Evolutionary conservation across 805 yeast genomes (phyloP).

Genomic region (Trichomonascus vanleenenianus): DNA sequence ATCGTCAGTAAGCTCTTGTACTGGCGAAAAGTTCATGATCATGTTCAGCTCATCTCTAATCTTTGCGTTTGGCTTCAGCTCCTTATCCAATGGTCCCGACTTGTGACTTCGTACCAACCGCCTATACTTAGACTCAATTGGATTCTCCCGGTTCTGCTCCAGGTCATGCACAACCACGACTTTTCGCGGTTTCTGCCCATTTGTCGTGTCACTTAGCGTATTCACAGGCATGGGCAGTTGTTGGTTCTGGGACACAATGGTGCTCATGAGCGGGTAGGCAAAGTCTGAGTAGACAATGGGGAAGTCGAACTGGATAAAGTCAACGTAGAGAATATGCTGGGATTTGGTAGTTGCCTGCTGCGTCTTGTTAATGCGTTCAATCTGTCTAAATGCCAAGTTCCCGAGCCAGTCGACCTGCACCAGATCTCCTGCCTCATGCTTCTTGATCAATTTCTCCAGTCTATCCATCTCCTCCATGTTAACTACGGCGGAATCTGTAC

Average conservation of each 20-base stretch:
- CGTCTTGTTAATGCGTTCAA: slow-evolving; percentile 34
- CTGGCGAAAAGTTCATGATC: slow-evolving; percentile 74
- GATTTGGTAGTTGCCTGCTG: slow-evolving; percentile 6
- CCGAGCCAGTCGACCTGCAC: slow-evolving; percentile 67
- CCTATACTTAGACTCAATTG: slow-evolving; percentile 82
- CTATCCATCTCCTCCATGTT: slow-evolving; percentile 34
- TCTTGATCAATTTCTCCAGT: slow-evolving; percentile 47
- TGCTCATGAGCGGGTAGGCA: slow-evolving; percentile 28
- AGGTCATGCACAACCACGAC: slow-evolving; percentile 51
- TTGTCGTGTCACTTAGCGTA: slow-evolving; percentile 15
- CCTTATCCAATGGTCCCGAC: slow-evolving; percentile 68
- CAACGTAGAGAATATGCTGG: slow-evolving; percentile 40
- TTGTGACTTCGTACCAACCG: slow-evolving; percentile 78
- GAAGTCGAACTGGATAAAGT: slow-evolving; percentile 57
- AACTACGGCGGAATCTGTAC: slow-evolving; percentile 22
- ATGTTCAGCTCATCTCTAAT: slow-evolving; percentile 63
- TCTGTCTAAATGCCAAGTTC: slow-evolving; percentile 47
- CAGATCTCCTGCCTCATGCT: slow-evolving; percentile 62
- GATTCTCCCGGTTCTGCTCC: slow-evolving; percentile 61
- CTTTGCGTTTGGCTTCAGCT: slow-evolving; percentile 80
- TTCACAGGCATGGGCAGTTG: slow-evolving; percentile 21
- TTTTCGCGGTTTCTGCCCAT: slow-evolving; percentile 8
- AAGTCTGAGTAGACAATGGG: slow-evolving; percentile 66
- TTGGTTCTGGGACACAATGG: slow-evolving; percentile 19
- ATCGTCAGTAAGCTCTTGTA: slow-evolving; percentile 67